Conservation (phyloP, 1,139 yeast genomes). For the Yamadazyma dushanensis region DNA sequence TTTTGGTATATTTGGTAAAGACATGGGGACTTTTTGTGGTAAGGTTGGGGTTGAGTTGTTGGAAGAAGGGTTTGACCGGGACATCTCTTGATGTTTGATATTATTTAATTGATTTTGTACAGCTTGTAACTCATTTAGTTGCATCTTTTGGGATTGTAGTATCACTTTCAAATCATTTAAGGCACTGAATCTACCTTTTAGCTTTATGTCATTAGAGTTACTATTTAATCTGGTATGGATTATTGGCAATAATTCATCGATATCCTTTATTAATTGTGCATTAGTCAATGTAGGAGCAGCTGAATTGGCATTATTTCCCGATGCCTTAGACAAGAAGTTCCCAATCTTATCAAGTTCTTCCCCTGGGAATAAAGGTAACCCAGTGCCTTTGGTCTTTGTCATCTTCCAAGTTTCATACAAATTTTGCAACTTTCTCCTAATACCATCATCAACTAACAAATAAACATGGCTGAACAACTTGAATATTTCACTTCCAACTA, state of each 20-base stretch:
- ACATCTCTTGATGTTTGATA: slow-evolving; percentile 38
- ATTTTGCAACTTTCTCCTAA: slow-evolving; percentile 67
- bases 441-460: slow-evolving; percentile 69
- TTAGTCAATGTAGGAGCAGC: slow-evolving; percentile 20
- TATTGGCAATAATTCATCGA: slow-evolving; percentile 41
- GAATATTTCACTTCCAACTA: slow-evolving; percentile 68
- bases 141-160: slow-evolving; percentile 39
- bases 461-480: slow-evolving; percentile 75
- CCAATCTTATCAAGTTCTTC: slow-evolving; percentile 75
- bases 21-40: background rate
- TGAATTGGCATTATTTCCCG: slow-evolving; percentile 1
- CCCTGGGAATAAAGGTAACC: slow-evolving; percentile 68
- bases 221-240: slow-evolving; percentile 31
- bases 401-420: slow-evolving; percentile 86
- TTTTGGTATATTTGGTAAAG: slow-evolving; percentile 6
- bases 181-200: slow-evolving; percentile 40
- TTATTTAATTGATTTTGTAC: slow-evolving; percentile 36
- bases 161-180: slow-evolving; percentile 44
- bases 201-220: slow-evolving; percentile 35
- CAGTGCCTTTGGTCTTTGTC: slow-evolving; percentile 54
- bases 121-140: slow-evolving; percentile 40
- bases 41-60: slow-evolving; percentile 13
- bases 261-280: slow-evolving; percentile 39
- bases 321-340: slow-evolving; percentile 56
- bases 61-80: slow-evolving; percentile 6